These are phyloP conservation scores for Magnusiomyces ingens DNA, from an alignment of 1,139 yeast species.

Conservation along the genomic window DNA sequence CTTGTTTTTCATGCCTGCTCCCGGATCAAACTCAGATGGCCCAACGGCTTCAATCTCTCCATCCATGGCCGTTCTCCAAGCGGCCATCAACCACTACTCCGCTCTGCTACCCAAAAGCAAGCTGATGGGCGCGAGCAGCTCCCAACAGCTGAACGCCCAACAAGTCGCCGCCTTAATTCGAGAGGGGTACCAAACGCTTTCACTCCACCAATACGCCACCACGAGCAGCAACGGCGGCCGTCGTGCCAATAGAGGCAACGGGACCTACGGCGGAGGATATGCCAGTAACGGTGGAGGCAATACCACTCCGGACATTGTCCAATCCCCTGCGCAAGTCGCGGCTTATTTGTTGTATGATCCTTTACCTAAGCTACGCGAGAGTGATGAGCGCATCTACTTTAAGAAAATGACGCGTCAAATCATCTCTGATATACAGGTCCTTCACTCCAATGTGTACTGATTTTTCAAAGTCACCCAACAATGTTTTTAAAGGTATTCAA, in stretches of 20 bases:
- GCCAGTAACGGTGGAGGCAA: neutral
- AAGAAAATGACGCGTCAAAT: conserved; percentile 24
- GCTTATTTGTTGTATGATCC: conserved; percentile 20
- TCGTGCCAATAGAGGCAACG: neutral
- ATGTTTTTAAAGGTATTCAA: too few species aligned
- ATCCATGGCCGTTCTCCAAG: conserved; percentile 21
- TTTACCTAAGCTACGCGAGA: conserved; percentile 25
- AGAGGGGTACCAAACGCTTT: conserved; percentile 27
- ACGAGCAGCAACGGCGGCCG: conserved; percentile 9
- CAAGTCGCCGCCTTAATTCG: conserved; percentile 25
- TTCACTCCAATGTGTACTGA: conserved; percentile 4
- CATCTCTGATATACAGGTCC: conserved; percentile 22
- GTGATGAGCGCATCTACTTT: conserved; percentile 25
- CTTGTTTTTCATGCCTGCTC: conserved; percentile 7
- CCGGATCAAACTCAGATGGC: too few species aligned
- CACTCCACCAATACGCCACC: conserved; percentile 22
- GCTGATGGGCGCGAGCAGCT: neutral
- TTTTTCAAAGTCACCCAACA: too few species aligned
- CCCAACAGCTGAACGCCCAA: conserved; percentile 19
- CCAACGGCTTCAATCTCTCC: conserved; percentile 18
- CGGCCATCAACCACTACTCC: conserved; percentile 27
- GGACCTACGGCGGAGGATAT: neutral
- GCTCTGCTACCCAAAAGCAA: conserved; percentile 15
- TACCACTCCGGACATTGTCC: neutral
- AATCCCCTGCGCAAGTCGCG: conserved; percentile 5